A percentile compares a stretch with the other conserved stretches of the same genome.
Evolutionary conservation across 306 rosid species (phyloP).

Genomic region (Corylus americana): DNA sequence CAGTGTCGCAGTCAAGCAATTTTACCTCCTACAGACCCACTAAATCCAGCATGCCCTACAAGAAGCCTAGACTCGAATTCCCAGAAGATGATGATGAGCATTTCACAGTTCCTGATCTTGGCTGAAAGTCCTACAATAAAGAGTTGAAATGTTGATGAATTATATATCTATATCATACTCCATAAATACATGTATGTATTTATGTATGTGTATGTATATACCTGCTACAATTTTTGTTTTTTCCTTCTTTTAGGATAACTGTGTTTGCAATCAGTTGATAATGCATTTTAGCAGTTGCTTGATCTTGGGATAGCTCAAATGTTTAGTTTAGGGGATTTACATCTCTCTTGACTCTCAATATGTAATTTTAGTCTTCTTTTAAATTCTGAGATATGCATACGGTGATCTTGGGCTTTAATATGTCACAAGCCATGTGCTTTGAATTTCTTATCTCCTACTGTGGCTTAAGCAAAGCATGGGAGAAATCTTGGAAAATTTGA

Average conservation of each 20-base stretch:
- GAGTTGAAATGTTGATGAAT: slow-evolving; percentile 20
- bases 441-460: no score
- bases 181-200: slow-evolving; percentile 21
- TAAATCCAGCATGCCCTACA: slow-evolving; percentile 52
- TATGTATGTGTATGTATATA: slow-evolving; percentile 27
- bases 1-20: slow-evolving; percentile 47
- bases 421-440: no score
- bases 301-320: slow-evolving; percentile 24
- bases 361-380: slow-evolving; percentile 8
- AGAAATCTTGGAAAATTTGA: no score
- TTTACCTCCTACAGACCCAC: slow-evolving; percentile 45
- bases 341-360: slow-evolving; percentile 8
- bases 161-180: slow-evolving; percentile 26
- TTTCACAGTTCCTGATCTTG: slow-evolving; percentile 90
- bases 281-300: slow-evolving; percentile 26
- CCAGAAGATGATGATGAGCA: slow-evolving; percentile 71
- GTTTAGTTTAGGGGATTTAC: slow-evolving; percentile 12
- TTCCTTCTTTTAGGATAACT: neutral
- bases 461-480: no score
- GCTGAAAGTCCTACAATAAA: slow-evolving; percentile 31
- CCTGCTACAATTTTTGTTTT: neutral
- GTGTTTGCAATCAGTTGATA: slow-evolving; percentile 23
- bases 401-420: no score
- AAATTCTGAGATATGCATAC: neutral
- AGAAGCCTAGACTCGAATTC: slow-evolving; percentile 78